These are phyloP conservation scores for Penicillium sp. DNA, from an alignment of 2,329 filamentous ascomycete species.

Conservation along the genomic window DNA sequence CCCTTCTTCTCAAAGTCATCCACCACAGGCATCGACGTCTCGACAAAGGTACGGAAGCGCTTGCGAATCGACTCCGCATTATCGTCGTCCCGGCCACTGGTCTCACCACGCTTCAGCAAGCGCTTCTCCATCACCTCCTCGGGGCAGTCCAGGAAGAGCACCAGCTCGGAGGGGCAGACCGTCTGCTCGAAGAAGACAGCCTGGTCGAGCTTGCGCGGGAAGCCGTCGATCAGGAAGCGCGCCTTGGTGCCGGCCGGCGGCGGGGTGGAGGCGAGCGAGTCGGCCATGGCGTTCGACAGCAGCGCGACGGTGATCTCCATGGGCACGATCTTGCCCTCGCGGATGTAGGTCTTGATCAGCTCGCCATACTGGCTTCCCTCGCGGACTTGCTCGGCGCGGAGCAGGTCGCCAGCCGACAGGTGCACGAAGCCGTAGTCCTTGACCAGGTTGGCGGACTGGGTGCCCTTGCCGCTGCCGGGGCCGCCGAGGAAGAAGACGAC, in stretches of 20 bases:
- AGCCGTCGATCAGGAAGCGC: conserved; percentile 77
- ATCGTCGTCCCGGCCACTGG: conserved; percentile 85
- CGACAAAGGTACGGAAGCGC: conserved; percentile 88
- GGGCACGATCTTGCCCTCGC: conserved; percentile 92
- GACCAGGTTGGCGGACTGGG: conserved; percentile 87
- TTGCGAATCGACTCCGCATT: conserved; percentile 95
- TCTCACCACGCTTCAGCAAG: conserved; percentile 85
- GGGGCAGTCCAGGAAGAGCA: conserved; percentile 91
- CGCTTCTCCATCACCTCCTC: conserved; percentile 83
- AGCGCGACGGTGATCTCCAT: conserved; percentile 96
- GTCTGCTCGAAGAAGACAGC: conserved; percentile 87
- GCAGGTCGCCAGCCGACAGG: conserved; percentile 86
- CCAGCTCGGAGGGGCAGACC: conserved; percentile 78
- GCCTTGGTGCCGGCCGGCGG: conserved; percentile 48
- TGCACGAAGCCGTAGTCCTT: conserved; percentile 87
- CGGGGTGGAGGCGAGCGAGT: conserved; percentile 55
- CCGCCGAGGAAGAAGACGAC: conserved; percentile 96
- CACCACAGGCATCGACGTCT: conserved; percentile 97
- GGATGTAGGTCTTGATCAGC: conserved; percentile 90
- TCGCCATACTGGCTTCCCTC: conserved; percentile 83
- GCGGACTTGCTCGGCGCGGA: conserved; percentile 89
- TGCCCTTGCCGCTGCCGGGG: conserved; percentile 93
- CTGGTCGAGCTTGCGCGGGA: conserved; percentile 97
- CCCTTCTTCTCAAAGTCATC: conserved; percentile 73
- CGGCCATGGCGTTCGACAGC: conserved; percentile 88